A percentile compares a stretch with the other conserved stretches of the same genome.
Conservation (phyloP, 768 basidiomycete genomes). For the Termitomyces sp. region DNA sequence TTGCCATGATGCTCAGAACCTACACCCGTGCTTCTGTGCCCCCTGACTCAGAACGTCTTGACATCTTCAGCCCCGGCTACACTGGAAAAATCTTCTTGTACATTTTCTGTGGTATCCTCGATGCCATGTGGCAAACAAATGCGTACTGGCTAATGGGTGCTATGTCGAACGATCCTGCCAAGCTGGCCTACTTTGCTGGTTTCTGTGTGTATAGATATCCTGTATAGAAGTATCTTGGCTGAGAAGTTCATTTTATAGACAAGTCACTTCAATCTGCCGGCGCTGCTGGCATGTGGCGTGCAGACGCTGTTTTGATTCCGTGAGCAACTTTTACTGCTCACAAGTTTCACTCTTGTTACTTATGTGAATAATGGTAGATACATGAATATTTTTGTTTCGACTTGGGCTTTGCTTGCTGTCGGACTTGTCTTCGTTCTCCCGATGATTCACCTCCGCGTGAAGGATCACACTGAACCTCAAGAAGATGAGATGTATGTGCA, state of each 20-base stretch:
- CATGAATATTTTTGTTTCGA: constrained; percentile 70
- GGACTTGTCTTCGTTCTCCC: constrained; percentile 65
- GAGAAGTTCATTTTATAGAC: constrained; percentile 28
- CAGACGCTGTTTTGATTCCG: constrained; percentile 58
- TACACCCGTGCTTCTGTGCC: constrained; percentile 55
- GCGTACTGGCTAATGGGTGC: constrained; percentile 83
- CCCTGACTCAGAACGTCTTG: constrained; percentile 39
- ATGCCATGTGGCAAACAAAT: constrained; percentile 83
- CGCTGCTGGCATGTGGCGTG: constrained; percentile 69
- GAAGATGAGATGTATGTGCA: constrained; percentile 47
- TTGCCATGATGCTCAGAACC: constrained; percentile 21
- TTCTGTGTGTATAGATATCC: constrained; percentile 52
- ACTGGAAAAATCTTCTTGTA: constrained; percentile 56
- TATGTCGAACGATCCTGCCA: constrained; percentile 79
- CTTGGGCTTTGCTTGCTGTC: constrained; percentile 62
- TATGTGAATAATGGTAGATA: constrained; percentile 28
- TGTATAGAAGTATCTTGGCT: background rate
- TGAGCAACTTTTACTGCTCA: constrained; percentile 29
- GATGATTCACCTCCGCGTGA: constrained; percentile 69
- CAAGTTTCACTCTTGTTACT: background rate
- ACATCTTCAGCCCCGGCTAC: constrained; percentile 53
- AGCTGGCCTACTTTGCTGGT: constrained; percentile 75
- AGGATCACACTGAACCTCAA: constrained; percentile 46
- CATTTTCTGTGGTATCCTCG: constrained; percentile 70
- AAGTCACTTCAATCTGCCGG: constrained; percentile 77